Evolutionary conservation across 495 filamentous ascomycete species (phyloP), one percentile per base, ranked within the genome.

Genomic region (Penicillium argentinense): DNA sequence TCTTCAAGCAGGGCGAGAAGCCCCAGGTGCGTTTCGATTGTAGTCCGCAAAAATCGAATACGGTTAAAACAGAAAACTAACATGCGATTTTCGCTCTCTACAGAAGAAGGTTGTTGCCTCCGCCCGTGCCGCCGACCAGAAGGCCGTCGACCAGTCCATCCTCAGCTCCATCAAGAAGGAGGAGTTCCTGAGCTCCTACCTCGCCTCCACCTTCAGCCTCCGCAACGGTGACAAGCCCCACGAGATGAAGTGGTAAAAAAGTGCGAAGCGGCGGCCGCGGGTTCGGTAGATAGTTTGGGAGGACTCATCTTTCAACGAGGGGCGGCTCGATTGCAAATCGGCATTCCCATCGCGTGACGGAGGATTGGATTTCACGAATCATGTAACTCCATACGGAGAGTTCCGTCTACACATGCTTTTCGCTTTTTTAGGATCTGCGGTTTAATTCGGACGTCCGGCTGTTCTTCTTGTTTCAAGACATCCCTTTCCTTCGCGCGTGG

Each of bases 1-100:
- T 99, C 84, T 97, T 97, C 82, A 88, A 91, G 78, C 89, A 96
- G 78, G 91, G 90, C 65, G 89, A 96, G 82, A 95, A 93, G 82
- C 77, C 86, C 62, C 80, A 97, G 90, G 92, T 97, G 79, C 58
- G 87, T 79, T 53, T 42, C 26, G 4, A 22, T 13, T 36, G n/a
- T n/a, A n/a, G n/a, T 12, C 3, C 26, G 13, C 28, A 13, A 22
- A 30, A 27, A 37, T 29, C 8, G 9, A 24, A 23, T 33, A 8
- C 19, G 2, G 22, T 25, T 36, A 11, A 13, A 32, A 28, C 32
- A 46, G 22, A 33, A 42, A 24, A 50, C 59, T 63, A 49, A 61
- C 38, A 18, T 50, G 7, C 24, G 17, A 42, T 40, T 42, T 29
- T 53, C 24, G 14, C 33, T 49, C 21, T 50, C 19, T 74, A 78